phyloP scores from a whole-genome alignment of 441 rosid genomes.

The Lepidium campestre region DNA sequence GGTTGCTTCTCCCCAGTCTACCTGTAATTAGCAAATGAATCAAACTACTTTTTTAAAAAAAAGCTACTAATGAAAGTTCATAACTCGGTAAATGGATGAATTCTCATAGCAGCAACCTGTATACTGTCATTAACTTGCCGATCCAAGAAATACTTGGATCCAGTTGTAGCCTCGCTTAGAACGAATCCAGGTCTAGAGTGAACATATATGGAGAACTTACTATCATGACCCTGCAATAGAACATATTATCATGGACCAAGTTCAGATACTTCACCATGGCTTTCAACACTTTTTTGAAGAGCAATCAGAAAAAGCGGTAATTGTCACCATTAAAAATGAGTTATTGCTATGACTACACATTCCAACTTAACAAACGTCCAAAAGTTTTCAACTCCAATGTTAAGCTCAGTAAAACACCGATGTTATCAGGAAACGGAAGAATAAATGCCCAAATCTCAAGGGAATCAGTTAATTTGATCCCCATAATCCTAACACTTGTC shows the following conservation, averaged over 20 bases:
- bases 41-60: neutral
- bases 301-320: neutral
- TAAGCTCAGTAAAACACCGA: neutral
- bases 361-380: neutral
- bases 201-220: conserved; percentile 71
- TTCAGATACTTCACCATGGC: neutral
- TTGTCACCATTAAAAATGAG: neutral
- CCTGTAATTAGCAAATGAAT: conserved; percentile 40
- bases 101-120: conserved; percentile 45
- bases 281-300: neutral
- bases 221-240: conserved; percentile 65
- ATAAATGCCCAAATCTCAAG: neutral
- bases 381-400: neutral
- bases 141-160: conserved; percentile 59
- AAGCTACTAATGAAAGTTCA: neutral
- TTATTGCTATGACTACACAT: neutral
- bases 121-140: conserved; percentile 90
- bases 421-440: neutral
- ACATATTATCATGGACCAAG: neutral
- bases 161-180: conserved; percentile 73
- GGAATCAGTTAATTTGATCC: neutral
- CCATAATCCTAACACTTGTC: neutral
- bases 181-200: conserved; percentile 96
- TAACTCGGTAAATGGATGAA: neutral
- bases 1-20: conserved; percentile 94